Conservation (phyloP, 805 yeast genomes). For the Cyberlindnera maritima region DNA sequence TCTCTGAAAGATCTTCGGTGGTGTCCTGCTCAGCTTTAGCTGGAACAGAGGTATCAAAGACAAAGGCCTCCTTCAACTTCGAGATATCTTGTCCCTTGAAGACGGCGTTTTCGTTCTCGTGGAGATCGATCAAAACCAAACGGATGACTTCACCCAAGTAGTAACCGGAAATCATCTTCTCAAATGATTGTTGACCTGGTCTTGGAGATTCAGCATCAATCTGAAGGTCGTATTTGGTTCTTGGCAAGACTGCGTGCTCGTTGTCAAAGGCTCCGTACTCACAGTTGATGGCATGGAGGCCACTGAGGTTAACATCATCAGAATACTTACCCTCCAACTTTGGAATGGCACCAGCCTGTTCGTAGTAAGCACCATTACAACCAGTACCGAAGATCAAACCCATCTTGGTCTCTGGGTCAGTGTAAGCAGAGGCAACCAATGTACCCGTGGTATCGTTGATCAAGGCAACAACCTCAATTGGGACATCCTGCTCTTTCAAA, state of each 20-base stretch:
- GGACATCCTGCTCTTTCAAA: constrained; percentile 58
- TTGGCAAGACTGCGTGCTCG: constrained; percentile 78
- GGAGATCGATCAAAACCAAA: constrained; percentile 70
- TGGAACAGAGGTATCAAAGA: constrained; percentile 88
- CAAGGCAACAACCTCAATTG: constrained; percentile 85
- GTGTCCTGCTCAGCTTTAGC: constrained; percentile 88
- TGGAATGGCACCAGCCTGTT: constrained; percentile 65
- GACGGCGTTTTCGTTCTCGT: constrained; percentile 53
- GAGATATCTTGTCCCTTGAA: constrained; percentile 69
- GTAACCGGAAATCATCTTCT: constrained; percentile 96
- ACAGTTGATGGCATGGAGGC: constrained; percentile 94
- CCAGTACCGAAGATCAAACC: constrained; percentile 98
- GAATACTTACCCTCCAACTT: constrained; percentile 73
- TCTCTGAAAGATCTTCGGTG: constrained; percentile 75
- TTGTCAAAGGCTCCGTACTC: constrained; percentile 98
- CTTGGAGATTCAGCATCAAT: constrained; percentile 89
- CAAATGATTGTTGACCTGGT: constrained; percentile 94
- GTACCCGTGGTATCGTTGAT: constrained; percentile 98
- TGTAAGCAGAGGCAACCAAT: constrained; percentile 89
- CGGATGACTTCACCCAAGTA: constrained; percentile 92
- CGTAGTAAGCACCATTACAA: constrained; percentile 95
- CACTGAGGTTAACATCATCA: constrained; percentile 56
- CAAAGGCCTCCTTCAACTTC: constrained; percentile 58
- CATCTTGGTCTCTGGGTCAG: constrained; percentile 86
- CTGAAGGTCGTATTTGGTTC: constrained; percentile 80